phyloP scores from a whole-genome alignment of 2,329 filamentous ascomycete genomes.

The Aspergillus sp. region DNA sequence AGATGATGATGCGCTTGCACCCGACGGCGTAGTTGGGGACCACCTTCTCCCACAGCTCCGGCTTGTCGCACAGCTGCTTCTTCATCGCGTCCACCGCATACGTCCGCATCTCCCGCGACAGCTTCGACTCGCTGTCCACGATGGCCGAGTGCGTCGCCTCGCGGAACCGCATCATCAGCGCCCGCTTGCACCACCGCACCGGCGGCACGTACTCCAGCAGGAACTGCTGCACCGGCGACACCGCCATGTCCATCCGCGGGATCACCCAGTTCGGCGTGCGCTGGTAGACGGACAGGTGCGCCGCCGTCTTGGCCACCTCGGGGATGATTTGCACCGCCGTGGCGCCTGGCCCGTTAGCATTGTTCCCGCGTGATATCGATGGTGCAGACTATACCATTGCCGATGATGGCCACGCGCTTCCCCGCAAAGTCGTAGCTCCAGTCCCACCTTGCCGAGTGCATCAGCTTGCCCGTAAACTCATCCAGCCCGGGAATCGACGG shows the following conservation, averaged over 20 bases:
- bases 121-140: slow-evolving; percentile 37
- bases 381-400: slow-evolving; percentile 56
- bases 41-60: slow-evolving; percentile 54
- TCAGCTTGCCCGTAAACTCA: slow-evolving; percentile 52
- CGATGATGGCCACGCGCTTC: slow-evolving; percentile 59
- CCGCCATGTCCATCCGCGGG: slow-evolving; percentile 50
- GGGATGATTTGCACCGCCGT: slow-evolving; percentile 60
- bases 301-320: slow-evolving; percentile 52
- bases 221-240: slow-evolving; percentile 43
- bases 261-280: slow-evolving; percentile 60
- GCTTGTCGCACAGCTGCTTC: slow-evolving; percentile 47
- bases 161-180: slow-evolving; percentile 55
- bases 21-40: slow-evolving; percentile 55
- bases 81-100: slow-evolving; percentile 42
- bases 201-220: slow-evolving; percentile 53
- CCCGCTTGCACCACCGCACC: slow-evolving; percentile 51
- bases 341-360: slow-evolving; percentile 42
- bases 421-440: slow-evolving; percentile 55
- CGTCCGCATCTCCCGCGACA: slow-evolving; percentile 42
- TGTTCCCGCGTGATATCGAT: too few relatives aligned
- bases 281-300: slow-evolving; percentile 55
- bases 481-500: slow-evolving; percentile 50
- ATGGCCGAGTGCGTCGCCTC: slow-evolving; percentile 50
- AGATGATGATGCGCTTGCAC: slow-evolving; percentile 56
- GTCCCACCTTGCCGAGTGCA: slow-evolving; percentile 61